Evolutionary conservation across 1,139 yeast genomes (phyloP), one percentile per base, ranked within the genome.

Genomic region (Sugiyamaella castrensis): DNA sequence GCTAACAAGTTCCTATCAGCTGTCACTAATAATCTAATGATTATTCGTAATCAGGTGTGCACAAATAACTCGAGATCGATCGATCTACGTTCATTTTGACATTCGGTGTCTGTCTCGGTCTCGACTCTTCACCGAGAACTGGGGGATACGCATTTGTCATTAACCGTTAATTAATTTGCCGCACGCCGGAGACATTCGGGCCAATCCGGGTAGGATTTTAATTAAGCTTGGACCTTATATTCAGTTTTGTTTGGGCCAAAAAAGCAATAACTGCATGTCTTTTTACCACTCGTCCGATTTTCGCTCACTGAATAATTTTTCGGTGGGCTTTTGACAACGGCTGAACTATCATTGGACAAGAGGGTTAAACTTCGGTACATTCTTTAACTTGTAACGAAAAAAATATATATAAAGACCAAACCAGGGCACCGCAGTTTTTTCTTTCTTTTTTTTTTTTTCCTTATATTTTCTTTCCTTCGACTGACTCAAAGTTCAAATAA

Each of bases 261-360:
- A n/a, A 31, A 31, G 34, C 34, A 13, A 31, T n/a, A 31, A 31
- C 15, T 31, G 6, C 12, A n/a, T n/a, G n/a, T n/a, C n/a, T n/a
- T n/a, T n/a, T n/a, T 5, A 19, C 24, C 24, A 19, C 24, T 19
- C 24, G 24, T 19, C 24, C 24, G 24, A 19, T 19, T 19, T 19
- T 29, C 32, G n/a, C 24, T 19, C 24, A 3, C 24, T 4, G 24
- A 3, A 5, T 5, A 19, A 19, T 19, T 19, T 19, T 19, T 19
- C 24, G 5, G 24, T 19, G 5, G 5, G 24, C 41, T 24, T 24
- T 43, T 43, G 37, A 43, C 47, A 37, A 43, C 37, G 42, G 47
- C 40, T 37, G 36, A 43, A 37, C 19, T 37, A 19, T 28, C 37
- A 43, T 43, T 43, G 47, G 47, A 31, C 30, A 15, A 37, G 7